Percentiles rank a stretch among this genome's conserved stretches.
phyloP scores from a whole-genome alignment of 306 rosid species.

The Cucumis melo region DNA sequence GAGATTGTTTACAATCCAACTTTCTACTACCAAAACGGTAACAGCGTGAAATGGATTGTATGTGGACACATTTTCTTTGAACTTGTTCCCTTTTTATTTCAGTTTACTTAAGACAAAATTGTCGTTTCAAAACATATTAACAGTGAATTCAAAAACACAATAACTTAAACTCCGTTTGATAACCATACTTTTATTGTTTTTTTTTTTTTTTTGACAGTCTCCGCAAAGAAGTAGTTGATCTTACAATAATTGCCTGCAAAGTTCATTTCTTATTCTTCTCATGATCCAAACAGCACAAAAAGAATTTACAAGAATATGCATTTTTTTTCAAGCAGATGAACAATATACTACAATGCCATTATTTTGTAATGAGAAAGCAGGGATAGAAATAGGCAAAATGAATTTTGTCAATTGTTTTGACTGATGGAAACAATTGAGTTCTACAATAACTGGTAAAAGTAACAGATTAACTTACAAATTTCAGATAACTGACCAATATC shows the following conservation, averaged over 20 bases:
- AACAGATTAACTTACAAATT: conserved; percentile 10
- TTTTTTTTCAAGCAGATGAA: neutral
- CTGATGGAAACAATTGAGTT: neutral
- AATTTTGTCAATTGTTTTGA: neutral
- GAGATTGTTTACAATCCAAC: neutral
- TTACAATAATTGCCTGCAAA: neutral
- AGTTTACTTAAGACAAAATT: neutral
- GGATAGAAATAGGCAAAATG: neutral
- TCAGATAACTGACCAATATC: conserved; percentile 1
- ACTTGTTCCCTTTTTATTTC: neutral
- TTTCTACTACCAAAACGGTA: neutral
- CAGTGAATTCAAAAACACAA: neutral
- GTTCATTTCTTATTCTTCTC: neutral
- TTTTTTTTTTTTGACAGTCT: neutral
- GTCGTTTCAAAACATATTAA: neutral
- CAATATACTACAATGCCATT: neutral
- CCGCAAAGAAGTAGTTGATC: neutral
- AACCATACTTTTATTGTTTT: too few species aligned
- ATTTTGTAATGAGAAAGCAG: neutral
- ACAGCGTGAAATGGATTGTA: neutral
- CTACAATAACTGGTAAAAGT: neutral
- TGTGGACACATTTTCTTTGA: neutral
- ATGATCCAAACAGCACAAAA: neutral
- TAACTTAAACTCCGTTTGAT: neutral
- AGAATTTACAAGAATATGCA: neutral